These are phyloP conservation scores for Tetrapisispora arboricola DNA, from an alignment of 805 yeast species.

Conservation along the genomic window DNA sequence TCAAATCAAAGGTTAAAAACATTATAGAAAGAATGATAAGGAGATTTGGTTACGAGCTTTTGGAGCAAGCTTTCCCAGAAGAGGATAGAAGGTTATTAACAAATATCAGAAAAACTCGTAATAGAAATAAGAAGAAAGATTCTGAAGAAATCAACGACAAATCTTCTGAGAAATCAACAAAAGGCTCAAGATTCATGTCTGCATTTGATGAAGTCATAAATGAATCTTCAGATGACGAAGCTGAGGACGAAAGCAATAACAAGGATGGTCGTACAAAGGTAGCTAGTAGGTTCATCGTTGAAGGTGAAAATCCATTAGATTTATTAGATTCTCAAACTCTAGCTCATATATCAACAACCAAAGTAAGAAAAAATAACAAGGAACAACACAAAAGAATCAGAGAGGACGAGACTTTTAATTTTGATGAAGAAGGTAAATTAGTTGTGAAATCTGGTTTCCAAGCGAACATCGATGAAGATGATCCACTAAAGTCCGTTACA, in stretches of 20 bases:
- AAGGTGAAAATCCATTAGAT: slow-evolving; percentile 76
- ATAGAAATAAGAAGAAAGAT: slow-evolving; percentile 69
- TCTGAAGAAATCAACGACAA: slow-evolving; percentile 23
- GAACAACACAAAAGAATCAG: slow-evolving; percentile 29
- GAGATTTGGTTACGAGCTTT: slow-evolving; percentile 79
- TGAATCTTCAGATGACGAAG: slow-evolving; percentile 57
- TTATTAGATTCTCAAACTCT: slow-evolving; percentile 75
- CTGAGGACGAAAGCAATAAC: slow-evolving; percentile 39
- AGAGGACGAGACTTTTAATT: slow-evolving; percentile 24
- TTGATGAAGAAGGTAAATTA: slow-evolving; percentile 29
- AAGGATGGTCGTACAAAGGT: slow-evolving; percentile 14
- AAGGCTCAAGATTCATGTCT: slow-evolving; percentile 53
- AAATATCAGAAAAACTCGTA: slow-evolving; percentile 77
- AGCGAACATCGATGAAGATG: slow-evolving; percentile 31
- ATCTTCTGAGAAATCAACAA: slow-evolving; percentile 14
- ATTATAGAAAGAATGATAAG: slow-evolving; percentile 84
- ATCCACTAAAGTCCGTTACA: slow-evolving; percentile 36
- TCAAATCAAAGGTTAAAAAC: slow-evolving; percentile 86
- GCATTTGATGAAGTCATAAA: slow-evolving; percentile 91
- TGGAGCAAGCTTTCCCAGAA: slow-evolving; percentile 80
- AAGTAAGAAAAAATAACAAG: slow-evolving; percentile 51
- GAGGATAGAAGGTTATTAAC: slow-evolving; percentile 74
- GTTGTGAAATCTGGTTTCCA: slow-evolving; percentile 28
- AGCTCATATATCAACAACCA: slow-evolving; percentile 81
- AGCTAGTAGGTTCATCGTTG: slow-evolving; percentile 60